Evolutionary conservation across 2,329 filamentous ascomycete species (phyloP), one percentile per base, ranked within the genome.

Genomic region (Exophiala sp.): DNA sequence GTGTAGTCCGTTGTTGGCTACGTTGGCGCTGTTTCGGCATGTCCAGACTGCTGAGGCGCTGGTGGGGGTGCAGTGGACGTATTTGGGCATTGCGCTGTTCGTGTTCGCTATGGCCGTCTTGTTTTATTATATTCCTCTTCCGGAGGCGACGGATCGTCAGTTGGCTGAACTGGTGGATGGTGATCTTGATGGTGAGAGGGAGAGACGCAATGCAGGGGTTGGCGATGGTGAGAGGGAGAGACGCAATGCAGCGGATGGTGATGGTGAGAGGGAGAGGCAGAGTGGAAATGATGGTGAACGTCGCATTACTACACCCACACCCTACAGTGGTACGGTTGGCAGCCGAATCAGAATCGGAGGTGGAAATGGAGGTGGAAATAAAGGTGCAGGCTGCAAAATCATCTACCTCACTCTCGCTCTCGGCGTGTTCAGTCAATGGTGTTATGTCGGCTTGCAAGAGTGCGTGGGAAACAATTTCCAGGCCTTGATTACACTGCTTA

Each of bases 21-120:
- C 76, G 50, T 76, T 75, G 46, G 79, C 79, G 0, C 70, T 83
- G 22, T 81, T 82, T 65, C 72, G 69, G 29, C 63, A 65, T n/a
- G 67, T 72, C 1, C 63, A 63, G 3, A 67, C 75, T 48, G 74
- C 76, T 0, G 68, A 73, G 1, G 75, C 72, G 8, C 63, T 83
- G 21, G 75, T 82, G 48, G 73, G 80, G 47, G 78, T 81, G 1
- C 80, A 83, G 61, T 83, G 80, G 79, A 75, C 79, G 0, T 83
- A 83, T 53, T 73, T 83, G 2, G 80, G 78, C 6, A 82, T 83
- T 49, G 73, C 78, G 1, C 70, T 83, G 10, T 81, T 82, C 58
- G 80, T 77, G 22, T 70, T 81, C 40, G 64, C 75, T 2, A 68
- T 83, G 10, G 80, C 80, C 1, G 68, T 82, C 8, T 70, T 72